Percentiles rank a stretch among this genome's conserved stretches.
Evolutionary conservation across 768 basidiomycete species (phyloP).

Genomic region (Clavaria fumosa): DNA sequence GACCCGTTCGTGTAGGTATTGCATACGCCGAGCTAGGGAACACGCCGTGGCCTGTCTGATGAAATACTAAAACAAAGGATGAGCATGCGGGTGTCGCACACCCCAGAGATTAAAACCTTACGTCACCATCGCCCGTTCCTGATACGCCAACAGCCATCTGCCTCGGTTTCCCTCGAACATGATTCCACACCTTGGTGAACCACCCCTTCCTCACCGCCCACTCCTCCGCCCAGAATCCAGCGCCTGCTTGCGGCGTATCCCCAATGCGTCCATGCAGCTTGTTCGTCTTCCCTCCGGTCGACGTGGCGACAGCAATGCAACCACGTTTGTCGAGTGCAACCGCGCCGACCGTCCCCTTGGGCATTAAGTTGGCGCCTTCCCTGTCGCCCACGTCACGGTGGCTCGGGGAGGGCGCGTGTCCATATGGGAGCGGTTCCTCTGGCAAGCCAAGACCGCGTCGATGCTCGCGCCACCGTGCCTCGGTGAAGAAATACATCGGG

Average conservation of each 20-base stretch:
- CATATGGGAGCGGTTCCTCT: constrained; percentile 38
- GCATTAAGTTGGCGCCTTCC: constrained; percentile 25
- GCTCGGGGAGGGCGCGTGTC: constrained; percentile 11
- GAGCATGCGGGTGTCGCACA: constrained; percentile 5
- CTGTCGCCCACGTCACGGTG: too few relatives aligned
- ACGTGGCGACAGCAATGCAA: constrained; percentile 58
- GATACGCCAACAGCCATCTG: constrained; percentile 52
- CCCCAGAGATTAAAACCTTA: constrained; percentile 19
- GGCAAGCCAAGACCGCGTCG: constrained; percentile 58
- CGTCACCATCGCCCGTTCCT: constrained; percentile 78
- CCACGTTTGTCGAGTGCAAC: constrained; percentile 65
- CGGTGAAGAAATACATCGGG: constrained; percentile 67
- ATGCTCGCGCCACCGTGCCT: constrained; percentile 63
- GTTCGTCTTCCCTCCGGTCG: constrained; percentile 73
- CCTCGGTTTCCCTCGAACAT: constrained; percentile 17
- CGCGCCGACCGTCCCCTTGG: constrained; percentile 73
- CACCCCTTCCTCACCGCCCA: constrained; percentile 29
- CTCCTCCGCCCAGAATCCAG: constrained; percentile 77
- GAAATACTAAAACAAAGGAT: constrained; percentile 38
- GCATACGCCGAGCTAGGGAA: constrained; percentile 52
- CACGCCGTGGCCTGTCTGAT: constrained; percentile 55
- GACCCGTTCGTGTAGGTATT: constrained; percentile 41
- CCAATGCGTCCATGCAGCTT: constrained; percentile 75
- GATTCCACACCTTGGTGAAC: constrained; percentile 25
- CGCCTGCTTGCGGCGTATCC: constrained; percentile 65